Evolutionary conservation across 768 basidiomycete species (phyloP).

Genomic region (Termitomyces sp.): DNA sequence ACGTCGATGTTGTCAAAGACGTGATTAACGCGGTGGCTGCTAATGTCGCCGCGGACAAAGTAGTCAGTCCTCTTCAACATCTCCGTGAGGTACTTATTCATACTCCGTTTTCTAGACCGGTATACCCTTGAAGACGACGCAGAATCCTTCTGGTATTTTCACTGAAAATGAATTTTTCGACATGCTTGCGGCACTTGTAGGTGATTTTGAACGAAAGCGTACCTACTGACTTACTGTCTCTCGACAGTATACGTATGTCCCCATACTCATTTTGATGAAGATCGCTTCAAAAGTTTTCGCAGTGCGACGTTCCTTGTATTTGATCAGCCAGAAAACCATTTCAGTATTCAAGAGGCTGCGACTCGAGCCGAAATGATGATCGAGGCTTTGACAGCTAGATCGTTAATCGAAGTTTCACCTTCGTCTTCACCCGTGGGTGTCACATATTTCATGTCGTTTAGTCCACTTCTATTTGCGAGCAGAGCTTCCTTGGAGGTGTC

Average conservation of each 20-base stretch:
- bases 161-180: conserved; percentile 44
- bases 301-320: conserved; percentile 22
- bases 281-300: not conserved
- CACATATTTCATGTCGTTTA: not conserved
- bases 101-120: conserved; percentile 26
- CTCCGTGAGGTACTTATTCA: not conserved
- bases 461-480: not conserved
- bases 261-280: not conserved
- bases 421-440: conserved; percentile 20
- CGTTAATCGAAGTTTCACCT: conserved; percentile 21
- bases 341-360: conserved; percentile 23
- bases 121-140: conserved; percentile 39
- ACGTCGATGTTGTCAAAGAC: conserved; percentile 43
- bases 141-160: conserved; percentile 34
- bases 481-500: conserved; percentile 9
- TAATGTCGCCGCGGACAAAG: conserved; percentile 33
- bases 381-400: conserved; percentile 25
- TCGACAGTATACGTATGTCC: conserved; percentile 10
- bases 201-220: conserved; percentile 3
- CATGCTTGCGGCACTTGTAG: conserved; percentile 31
- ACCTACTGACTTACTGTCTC: not conserved
- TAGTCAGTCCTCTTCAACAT: conserved; percentile 20
- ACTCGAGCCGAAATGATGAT: conserved; percentile 23
- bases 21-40: conserved; percentile 39
- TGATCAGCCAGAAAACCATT: conserved; percentile 26